Evolutionary conservation across 176 grass and related monocot species (phyloP).

Genomic region (Triticum urartu): DNA sequence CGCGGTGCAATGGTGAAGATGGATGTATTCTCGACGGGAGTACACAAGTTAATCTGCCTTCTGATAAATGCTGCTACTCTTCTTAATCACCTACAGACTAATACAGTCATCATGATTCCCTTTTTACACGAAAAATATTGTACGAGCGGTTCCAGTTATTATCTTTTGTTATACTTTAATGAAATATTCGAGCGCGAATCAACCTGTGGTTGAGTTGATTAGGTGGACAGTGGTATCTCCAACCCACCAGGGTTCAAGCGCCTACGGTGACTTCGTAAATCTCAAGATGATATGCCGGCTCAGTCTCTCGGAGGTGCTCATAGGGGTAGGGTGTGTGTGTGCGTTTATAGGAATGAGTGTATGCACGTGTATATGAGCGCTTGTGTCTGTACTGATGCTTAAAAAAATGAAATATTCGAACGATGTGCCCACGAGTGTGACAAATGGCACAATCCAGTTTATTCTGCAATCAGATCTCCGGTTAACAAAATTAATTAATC

Average conservation of each 20-base stretch:
- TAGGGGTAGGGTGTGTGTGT: too few relatives aligned
- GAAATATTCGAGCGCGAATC: background rate
- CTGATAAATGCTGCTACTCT: background rate
- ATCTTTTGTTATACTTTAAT: background rate
- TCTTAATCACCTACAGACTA: background rate
- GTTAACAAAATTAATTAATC: background rate
- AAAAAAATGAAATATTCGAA: background rate
- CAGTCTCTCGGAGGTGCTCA: too few relatives aligned
- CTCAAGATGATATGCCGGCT: too few relatives aligned
- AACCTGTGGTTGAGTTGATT: too few relatives aligned
- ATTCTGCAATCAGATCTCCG: background rate
- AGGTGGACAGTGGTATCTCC: too few relatives aligned
- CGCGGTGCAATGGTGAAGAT: conserved; percentile 41
- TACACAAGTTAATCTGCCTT: background rate
- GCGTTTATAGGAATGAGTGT: too few relatives aligned
- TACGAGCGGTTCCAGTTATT: background rate
- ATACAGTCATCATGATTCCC: background rate
- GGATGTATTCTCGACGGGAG: background rate
- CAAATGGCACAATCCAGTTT: conserved; percentile 39
- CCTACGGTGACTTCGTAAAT: too few relatives aligned
- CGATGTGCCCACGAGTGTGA: background rate
- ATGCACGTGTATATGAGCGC: too few relatives aligned
- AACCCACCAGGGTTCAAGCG: too few relatives aligned
- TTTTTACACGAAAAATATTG: background rate
- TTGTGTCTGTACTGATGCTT: too few relatives aligned